These are phyloP conservation scores for Russula vinacea DNA, from an alignment of 768 basidiomycete genomes.

Conservation along the genomic window DNA sequence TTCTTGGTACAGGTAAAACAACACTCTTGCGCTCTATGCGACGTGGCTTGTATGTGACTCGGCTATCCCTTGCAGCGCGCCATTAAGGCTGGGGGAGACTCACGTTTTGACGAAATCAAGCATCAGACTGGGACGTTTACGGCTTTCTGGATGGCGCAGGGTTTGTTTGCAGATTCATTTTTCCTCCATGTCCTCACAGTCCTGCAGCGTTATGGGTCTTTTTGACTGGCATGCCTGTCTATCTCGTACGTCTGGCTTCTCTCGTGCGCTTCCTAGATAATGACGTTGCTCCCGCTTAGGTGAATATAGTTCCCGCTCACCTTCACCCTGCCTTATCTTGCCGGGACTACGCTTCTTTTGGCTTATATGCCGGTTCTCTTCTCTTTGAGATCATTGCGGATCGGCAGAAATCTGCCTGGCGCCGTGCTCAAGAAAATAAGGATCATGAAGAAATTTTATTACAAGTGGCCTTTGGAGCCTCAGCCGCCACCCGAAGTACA, in stretches of 20 bases:
- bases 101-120: constrained; percentile 61
- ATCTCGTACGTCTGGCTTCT: constrained; percentile 40
- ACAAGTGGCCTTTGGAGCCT: constrained; percentile 51
- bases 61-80: constrained; percentile 37
- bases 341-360: constrained; percentile 54
- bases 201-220: constrained; percentile 60
- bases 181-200: not conserved
- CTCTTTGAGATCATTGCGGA: constrained; percentile 63
- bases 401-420: constrained; percentile 62
- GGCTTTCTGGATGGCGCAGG: constrained; percentile 60
- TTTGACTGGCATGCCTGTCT: constrained; percentile 57
- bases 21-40: not conserved
- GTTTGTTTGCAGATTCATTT: constrained; percentile 33
- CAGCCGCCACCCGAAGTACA: constrained; percentile 71
- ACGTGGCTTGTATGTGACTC: not conserved
- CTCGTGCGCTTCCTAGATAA: not conserved
- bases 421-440: constrained; percentile 54
- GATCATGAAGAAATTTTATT: constrained; percentile 70
- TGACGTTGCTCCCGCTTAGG: constrained; percentile 29
- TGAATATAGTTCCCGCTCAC: constrained; percentile 51
- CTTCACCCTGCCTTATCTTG: constrained; percentile 50
- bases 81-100: constrained; percentile 57
- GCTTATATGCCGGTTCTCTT: constrained; percentile 55
- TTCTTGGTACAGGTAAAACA: constrained; percentile 53
- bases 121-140: constrained; percentile 49